Base-by-base conservation (phyloP, 176 grass and related monocot species). In the Pharus latifolius region DNA sequence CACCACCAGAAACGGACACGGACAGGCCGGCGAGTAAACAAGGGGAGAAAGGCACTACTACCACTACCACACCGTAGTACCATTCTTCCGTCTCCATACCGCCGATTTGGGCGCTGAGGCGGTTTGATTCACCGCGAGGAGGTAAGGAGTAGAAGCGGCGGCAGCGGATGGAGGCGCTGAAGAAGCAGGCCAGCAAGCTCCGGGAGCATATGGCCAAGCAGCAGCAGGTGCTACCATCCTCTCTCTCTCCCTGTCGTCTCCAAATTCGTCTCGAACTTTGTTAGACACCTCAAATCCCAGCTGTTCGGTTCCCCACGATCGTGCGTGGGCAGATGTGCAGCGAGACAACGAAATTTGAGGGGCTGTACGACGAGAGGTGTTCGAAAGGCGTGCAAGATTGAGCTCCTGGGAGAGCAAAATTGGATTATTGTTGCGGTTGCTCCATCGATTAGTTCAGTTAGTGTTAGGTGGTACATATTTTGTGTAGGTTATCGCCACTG, bases 191-290 rank as follows among this genome's bases (percentile, higher is more conserved):
- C 3, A 91, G 75, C 82, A 99, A 72, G 76, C 68, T 99, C 31
- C 70, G 90, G 64, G 87, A 94, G 90, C 95, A 94, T 60, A 75
- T 99, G 25, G 82, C 79, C 74, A 99, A 94, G 87, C 95, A 94
- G 67, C 95, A 98, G 18, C 81, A 94, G 87, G 95, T 99, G 81
- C 18, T 31, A 49, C 40, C 47, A 35, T 35, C 3, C 1, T 17
- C 46, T 12, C 51, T 61, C 3, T 73, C 41, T 54, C 49, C 23
- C 8, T 46, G 73, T 67, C 25, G 7, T 72, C 9, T 38, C 27
- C 23, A 17, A 7, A n/a, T n/a, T 49, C 22, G 10, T 40, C 19
- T 29, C 25, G 9, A 8, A 15, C 17, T 74, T 67, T 7, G 15
- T 51, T 59, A 18, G 31, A 30, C 10, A 12, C 12, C 5, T 15